Conservation (phyloP, 1,139 yeast species). For the Meyerozyma elateridarum region DNA sequence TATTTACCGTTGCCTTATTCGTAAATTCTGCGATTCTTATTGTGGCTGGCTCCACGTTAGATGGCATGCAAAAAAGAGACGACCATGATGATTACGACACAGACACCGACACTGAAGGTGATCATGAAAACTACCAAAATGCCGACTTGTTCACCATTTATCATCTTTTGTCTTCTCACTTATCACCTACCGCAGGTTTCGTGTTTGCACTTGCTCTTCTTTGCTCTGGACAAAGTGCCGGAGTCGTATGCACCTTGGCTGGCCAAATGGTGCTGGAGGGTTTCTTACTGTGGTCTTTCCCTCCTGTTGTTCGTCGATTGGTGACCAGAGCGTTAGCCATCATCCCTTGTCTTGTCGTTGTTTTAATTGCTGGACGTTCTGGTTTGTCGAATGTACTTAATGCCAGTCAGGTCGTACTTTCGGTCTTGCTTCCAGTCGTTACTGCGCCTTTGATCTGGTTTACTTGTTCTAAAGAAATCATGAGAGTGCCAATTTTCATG, state of each 20-base stretch:
- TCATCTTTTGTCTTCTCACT: slow-evolving; percentile 61
- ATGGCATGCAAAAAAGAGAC: slow-evolving; percentile 21
- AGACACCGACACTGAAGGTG: slow-evolving; percentile 30
- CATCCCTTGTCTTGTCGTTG: slow-evolving; percentile 81
- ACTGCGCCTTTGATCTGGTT: slow-evolving; percentile 87
- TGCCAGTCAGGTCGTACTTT: slow-evolving; percentile 82
- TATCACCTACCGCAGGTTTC: slow-evolving; percentile 89
- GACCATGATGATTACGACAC: slow-evolving; percentile 51
- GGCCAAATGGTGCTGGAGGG: slow-evolving; percentile 98
- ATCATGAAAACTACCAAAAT: slow-evolving; percentile 40
- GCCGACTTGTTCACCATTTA: slow-evolving; percentile 90
- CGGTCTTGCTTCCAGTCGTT: slow-evolving; percentile 80
- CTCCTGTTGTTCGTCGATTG: slow-evolving; percentile 82
- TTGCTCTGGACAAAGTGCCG: slow-evolving; percentile 97
- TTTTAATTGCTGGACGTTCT: slow-evolving; percentile 71
- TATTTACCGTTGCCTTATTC: slow-evolving; percentile 76
- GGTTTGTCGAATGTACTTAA: slow-evolving; percentile 81
- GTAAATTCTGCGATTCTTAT: slow-evolving; percentile 81
- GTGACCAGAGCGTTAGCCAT: slow-evolving; percentile 83
- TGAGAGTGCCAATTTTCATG: slow-evolving; percentile 60
- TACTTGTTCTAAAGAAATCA: slow-evolving; percentile 67
- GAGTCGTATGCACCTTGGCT: slow-evolving; percentile 94
- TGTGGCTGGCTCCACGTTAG: slow-evolving; percentile 77
- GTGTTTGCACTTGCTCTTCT: slow-evolving; percentile 88
- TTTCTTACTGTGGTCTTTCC: slow-evolving; percentile 75